These are phyloP conservation scores for Hypoxylon sp. DNA, from an alignment of 2,329 filamentous ascomycete genomes.

Conservation along the genomic window DNA sequence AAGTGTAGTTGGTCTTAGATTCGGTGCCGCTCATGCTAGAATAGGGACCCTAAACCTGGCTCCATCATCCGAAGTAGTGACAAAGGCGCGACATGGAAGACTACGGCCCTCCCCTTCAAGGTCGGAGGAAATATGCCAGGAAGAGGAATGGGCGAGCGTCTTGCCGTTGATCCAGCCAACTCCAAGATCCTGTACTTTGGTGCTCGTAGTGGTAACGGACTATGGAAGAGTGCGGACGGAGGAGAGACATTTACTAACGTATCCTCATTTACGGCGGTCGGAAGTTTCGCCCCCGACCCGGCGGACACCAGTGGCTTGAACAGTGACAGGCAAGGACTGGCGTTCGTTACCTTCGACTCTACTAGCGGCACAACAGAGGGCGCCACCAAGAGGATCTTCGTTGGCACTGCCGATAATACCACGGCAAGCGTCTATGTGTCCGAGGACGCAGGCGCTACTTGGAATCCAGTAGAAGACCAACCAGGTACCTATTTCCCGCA, in stretches of 20 bases:
- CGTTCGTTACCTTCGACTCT: conserved; percentile 70
- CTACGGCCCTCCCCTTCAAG: conserved; percentile 69
- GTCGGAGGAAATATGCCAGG: conserved; percentile 75
- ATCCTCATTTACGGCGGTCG: conserved; percentile 65
- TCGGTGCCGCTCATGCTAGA: conserved; percentile 2
- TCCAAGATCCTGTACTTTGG: conserved; percentile 72
- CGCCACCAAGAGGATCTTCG: conserved; percentile 70
- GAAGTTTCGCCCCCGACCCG: conserved; percentile 64
- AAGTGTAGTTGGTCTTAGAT: not conserved
- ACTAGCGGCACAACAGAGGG: conserved; percentile 63
- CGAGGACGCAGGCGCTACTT: conserved; percentile 67
- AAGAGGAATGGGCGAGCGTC: conserved; percentile 70
- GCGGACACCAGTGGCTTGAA: conserved; percentile 62
- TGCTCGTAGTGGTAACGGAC: conserved; percentile 70
- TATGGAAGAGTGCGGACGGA: conserved; percentile 71
- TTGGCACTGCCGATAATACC: conserved; percentile 68
- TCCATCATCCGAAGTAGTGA: conserved; percentile 69
- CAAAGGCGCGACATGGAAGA: conserved; percentile 67
- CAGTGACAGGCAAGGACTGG: conserved; percentile 63
- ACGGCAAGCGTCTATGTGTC: conserved; percentile 69
- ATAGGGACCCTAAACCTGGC: conserved; percentile 68
- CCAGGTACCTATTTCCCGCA: conserved; percentile 68
- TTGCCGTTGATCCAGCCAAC: conserved; percentile 71
- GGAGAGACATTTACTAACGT: conserved; percentile 70
- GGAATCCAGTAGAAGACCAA: conserved; percentile 66